A percentile compares a stretch with the other conserved stretches of the same genome.
Evolutionary conservation across 306 rosid genomes (phyloP).

Genomic region (Prunus mume): DNA sequence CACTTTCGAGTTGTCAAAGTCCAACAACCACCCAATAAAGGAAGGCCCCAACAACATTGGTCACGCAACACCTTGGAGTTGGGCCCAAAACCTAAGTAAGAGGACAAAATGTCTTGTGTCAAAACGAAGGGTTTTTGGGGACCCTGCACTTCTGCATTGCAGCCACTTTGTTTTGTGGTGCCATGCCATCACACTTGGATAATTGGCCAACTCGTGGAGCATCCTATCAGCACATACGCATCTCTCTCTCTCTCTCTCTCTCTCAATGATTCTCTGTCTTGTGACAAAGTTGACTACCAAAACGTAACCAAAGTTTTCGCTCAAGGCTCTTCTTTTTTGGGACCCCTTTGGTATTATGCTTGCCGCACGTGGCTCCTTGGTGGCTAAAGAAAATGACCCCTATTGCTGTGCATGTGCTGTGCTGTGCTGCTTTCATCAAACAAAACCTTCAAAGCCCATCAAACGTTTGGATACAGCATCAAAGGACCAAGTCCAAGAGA

Average conservation of each 20-base stretch:
- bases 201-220: conserved; percentile 30
- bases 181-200: conserved; percentile 1
- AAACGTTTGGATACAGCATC: no score
- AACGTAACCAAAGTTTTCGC: background rate
- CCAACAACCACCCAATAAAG: conserved; percentile 32
- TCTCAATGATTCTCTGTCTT: background rate
- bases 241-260: background rate
- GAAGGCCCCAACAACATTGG: conserved; percentile 32
- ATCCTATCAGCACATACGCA: background rate
- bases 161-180: background rate
- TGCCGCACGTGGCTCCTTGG: conserved; percentile 29
- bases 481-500: no score
- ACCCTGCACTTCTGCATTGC: background rate
- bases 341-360: conserved; percentile 3
- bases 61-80: conserved; percentile 30
- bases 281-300: conserved; percentile 23
- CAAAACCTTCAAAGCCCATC: no score
- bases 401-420: background rate
- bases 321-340: background rate
- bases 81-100: conserved; percentile 29
- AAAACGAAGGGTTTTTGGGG: conserved; percentile 23
- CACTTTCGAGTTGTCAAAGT: conserved; percentile 59
- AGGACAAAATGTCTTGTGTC: conserved; percentile 44
- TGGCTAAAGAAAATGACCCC: conserved; percentile 31
- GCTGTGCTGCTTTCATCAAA: no score